These are phyloP conservation scores for Alternaria conjuncta DNA, from an alignment of 2,329 filamentous ascomycete species.

Conservation along the genomic window DNA sequence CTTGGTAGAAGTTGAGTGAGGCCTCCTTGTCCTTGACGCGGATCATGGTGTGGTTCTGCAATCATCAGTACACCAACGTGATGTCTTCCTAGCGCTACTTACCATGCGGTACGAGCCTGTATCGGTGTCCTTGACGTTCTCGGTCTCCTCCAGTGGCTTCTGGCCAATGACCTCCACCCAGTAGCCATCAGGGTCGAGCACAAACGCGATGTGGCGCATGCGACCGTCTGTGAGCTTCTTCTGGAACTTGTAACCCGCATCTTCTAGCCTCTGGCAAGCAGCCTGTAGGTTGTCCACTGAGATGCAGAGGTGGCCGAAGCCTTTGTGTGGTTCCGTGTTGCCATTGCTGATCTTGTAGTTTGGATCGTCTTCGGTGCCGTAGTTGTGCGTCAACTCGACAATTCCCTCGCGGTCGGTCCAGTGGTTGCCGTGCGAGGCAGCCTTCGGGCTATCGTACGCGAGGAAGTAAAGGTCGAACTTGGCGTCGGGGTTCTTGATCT, in stretches of 20 bases:
- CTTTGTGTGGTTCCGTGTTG: constrained; percentile 86
- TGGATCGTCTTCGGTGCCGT: constrained; percentile 86
- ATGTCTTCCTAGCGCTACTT: neutral
- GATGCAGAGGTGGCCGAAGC: constrained; percentile 86
- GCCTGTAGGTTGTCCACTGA: constrained; percentile 74
- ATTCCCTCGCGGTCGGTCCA: constrained; percentile 86
- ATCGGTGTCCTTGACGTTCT: constrained; percentile 75
- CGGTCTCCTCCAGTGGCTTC: constrained; percentile 73
- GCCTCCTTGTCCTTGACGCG: constrained; percentile 74
- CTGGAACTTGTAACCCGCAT: constrained; percentile 91
- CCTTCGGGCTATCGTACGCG: constrained; percentile 79
- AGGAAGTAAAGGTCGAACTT: constrained; percentile 98
- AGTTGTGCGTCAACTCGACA: constrained; percentile 83
- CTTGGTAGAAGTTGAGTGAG: constrained; percentile 63
- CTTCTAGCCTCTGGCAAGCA: constrained; percentile 86
- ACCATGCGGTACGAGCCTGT: constrained; percentile 73
- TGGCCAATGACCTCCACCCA: constrained; percentile 81
- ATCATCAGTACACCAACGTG: constrained; percentile 11
- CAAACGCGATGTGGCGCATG: constrained; percentile 79
- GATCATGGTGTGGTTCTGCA: constrained; percentile 88
- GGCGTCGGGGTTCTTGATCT: constrained; percentile 80
- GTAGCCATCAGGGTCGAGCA: constrained; percentile 77
- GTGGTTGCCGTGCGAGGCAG: constrained; percentile 74
- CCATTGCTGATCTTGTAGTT: constrained; percentile 84
- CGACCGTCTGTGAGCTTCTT: constrained; percentile 90